Evolutionary conservation across 2,329 filamentous ascomycete genomes (phyloP).

Genomic region (Fusarium metavorans): DNA sequence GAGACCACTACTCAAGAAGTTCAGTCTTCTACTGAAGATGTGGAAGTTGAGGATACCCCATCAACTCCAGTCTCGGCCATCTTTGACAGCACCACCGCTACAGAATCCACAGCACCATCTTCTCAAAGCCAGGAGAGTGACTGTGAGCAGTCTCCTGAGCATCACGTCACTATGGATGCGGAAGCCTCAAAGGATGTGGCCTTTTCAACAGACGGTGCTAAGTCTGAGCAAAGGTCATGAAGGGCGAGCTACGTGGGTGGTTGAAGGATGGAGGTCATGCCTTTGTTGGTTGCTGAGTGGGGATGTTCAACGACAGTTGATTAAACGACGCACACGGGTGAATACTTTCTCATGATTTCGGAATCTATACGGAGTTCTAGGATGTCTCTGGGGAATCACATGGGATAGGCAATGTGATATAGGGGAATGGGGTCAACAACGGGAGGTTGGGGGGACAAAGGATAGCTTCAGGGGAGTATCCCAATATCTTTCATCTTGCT

Average conservation of each 20-base stretch:
- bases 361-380: not conserved
- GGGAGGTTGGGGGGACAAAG: not conserved
- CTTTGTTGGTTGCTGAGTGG: not conserved
- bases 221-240: not conserved
- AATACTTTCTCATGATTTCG: not conserved
- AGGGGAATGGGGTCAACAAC: not conserved
- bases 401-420: not conserved
- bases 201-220: not conserved
- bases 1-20: not conserved
- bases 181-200: not conserved
- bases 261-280: not conserved
- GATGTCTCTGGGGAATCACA: not conserved
- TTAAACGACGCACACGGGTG: not conserved
- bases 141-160: not conserved
- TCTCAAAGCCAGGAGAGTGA: not conserved
- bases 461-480: not conserved
- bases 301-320: not conserved
- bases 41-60: not conserved
- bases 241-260: not conserved
- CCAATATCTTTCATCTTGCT: slow-evolving; percentile 5
- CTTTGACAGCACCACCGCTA: not conserved
- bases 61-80: not conserved
- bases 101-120: not conserved
- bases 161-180: not conserved
- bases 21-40: not conserved